A percentile compares a stretch with the other conserved stretches of the same genome.
Conservation (phyloP, 768 basidiomycete species). For the Hypholoma sublateritium region DNA sequence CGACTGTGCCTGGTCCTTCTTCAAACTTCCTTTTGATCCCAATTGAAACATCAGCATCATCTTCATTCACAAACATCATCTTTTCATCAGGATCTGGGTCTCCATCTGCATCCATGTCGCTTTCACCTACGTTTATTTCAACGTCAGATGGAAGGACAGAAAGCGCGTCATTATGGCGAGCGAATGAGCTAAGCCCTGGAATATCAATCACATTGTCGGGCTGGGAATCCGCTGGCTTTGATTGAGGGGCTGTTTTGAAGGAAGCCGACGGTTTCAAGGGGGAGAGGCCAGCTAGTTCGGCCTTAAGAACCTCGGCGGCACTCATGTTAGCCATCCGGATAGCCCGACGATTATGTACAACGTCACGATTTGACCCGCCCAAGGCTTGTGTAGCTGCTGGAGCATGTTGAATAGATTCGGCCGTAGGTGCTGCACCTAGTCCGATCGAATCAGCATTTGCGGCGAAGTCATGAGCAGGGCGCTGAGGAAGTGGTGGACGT, state of each 20-base stretch:
- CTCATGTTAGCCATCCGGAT: slow-evolving; percentile 96
- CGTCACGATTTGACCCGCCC: slow-evolving; percentile 84
- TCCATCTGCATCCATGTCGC: slow-evolving; percentile 29
- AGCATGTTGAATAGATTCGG: slow-evolving; percentile 55
- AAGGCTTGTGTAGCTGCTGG: slow-evolving; percentile 71
- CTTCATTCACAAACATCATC: slow-evolving; percentile 19
- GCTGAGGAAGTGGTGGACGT: slow-evolving; percentile 64
- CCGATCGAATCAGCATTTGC: slow-evolving; percentile 79
- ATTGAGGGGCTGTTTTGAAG: slow-evolving; percentile 12
- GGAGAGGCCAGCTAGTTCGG: slow-evolving; percentile 69
- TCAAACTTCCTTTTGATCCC: slow-evolving; percentile 47
- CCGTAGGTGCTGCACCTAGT: slow-evolving; percentile 61
- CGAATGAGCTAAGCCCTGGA: slow-evolving; percentile 36
- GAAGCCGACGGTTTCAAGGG: slow-evolving; percentile 41
- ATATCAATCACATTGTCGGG: slow-evolving; percentile 30
- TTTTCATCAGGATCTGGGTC: slow-evolving; percentile 29
- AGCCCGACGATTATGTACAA: slow-evolving; percentile 86
- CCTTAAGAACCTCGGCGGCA: slow-evolving; percentile 92
- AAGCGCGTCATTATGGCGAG: slow-evolving; percentile 2
- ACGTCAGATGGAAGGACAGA: slow-evolving; percentile 1
- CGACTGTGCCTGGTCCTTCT: slow-evolving; percentile 40
- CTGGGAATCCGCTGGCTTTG: slow-evolving; percentile 23
- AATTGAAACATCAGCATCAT: slow-evolving; percentile 14
- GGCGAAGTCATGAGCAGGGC: slow-evolving; percentile 68
- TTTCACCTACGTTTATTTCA: slow-evolving; percentile 14